phyloP scores from a whole-genome alignment of 2,329 filamentous ascomycete genomes.

The Lasiodiplodia sp. region DNA sequence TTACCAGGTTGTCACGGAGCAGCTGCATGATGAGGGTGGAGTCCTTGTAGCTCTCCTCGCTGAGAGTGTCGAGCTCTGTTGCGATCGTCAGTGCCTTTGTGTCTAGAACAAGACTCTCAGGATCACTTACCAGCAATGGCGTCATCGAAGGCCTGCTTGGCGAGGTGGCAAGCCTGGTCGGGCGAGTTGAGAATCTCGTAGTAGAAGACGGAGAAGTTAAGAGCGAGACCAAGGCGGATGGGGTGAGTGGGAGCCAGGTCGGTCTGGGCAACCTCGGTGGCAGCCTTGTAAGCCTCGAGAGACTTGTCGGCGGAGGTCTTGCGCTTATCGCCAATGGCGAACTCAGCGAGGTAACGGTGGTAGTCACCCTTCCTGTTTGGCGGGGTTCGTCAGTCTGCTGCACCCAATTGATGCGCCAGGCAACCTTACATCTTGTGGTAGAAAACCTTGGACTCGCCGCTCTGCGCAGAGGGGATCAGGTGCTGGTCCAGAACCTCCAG shows the following conservation, averaged over 20 bases:
- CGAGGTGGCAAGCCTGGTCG: constrained; percentile 95
- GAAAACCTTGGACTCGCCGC: constrained; percentile 99
- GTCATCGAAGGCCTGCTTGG: constrained; percentile 99
- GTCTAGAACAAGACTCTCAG: neutral
- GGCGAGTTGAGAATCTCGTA: constrained; percentile 99
- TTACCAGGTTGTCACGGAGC: constrained; percentile 85
- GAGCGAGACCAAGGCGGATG: constrained; percentile 94
- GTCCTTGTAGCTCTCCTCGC: constrained; percentile 98
- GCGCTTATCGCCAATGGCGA: constrained; percentile 90
- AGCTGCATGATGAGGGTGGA: constrained; percentile 99
- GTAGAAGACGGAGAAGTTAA: constrained; percentile 99
- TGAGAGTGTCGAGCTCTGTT: constrained; percentile 89
- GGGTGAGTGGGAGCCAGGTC: constrained; percentile 97
- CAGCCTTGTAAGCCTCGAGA: constrained; percentile 98
- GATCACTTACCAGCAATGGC: constrained; percentile 71
- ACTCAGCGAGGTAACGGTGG: constrained; percentile 94
- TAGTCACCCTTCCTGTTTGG: constrained; percentile 88
- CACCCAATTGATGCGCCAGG: neutral
- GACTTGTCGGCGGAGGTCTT: constrained; percentile 86
- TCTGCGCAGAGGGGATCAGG: constrained; percentile 93
- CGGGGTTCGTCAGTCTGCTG: neutral
- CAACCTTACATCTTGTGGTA: constrained; percentile 96
- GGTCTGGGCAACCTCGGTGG: constrained; percentile 97
- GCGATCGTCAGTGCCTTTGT: constrained; percentile 4
- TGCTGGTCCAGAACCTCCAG: constrained; percentile 92